Percentiles rank a stretch among this genome's conserved stretches.
Evolutionary conservation across 2,329 filamentous ascomycete genomes (phyloP).

Genomic region (Aspergillus thermomutatus): DNA sequence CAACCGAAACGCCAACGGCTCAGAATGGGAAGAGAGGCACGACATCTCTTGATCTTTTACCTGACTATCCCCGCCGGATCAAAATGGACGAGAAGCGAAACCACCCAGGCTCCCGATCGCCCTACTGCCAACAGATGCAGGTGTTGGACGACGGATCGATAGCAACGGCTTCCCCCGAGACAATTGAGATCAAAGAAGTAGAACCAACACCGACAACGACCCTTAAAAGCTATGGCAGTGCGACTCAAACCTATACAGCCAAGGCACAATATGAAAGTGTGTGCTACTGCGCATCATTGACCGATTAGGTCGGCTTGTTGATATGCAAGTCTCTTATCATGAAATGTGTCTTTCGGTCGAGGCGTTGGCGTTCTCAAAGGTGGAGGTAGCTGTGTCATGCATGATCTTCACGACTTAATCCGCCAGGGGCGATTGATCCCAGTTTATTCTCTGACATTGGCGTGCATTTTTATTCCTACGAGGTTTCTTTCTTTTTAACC

Average conservation of each 20-base stretch:
- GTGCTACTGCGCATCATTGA: slow-evolving; percentile 35
- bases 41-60: slow-evolving; percentile 8
- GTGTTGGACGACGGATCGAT: slow-evolving; percentile 52
- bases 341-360: slow-evolving; percentile 4
- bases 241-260: slow-evolving; percentile 34
- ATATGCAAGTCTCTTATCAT: slow-evolving; percentile 1
- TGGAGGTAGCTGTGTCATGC: slow-evolving; percentile 6
- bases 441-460: background rate
- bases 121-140: slow-evolving; percentile 65
- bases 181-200: slow-evolving; percentile 33
- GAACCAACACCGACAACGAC: slow-evolving; percentile 37
- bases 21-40: slow-evolving; percentile 12
- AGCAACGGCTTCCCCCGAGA: slow-evolving; percentile 22
- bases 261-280: slow-evolving; percentile 32
- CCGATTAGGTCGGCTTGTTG: slow-evolving; percentile 25
- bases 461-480: background rate
- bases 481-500: background rate
- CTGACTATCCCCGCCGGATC: slow-evolving; percentile 54
- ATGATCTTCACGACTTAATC: background rate
- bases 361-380: slow-evolving; percentile 18
- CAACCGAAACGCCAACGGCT: slow-evolving; percentile 16
- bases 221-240: slow-evolving; percentile 19
- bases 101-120: slow-evolving; percentile 38
- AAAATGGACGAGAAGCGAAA: slow-evolving; percentile 65
- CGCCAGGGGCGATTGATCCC: background rate